Evolutionary conservation across 192 early-diverging fungal species (phyloP), one percentile per base, ranked within the genome.

Genomic region (Coemansia nantahalensis): DNA sequence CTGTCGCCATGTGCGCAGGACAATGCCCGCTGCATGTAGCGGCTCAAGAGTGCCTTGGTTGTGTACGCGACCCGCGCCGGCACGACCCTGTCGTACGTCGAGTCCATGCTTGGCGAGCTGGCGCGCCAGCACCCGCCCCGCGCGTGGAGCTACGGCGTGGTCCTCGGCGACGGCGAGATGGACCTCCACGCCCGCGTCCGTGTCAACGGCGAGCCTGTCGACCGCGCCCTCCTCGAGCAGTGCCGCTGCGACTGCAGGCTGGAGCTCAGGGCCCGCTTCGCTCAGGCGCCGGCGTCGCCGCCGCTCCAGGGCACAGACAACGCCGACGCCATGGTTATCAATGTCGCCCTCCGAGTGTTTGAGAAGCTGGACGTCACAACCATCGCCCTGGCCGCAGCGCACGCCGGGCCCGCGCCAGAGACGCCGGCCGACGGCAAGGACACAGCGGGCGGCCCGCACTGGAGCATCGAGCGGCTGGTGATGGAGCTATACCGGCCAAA

Each of bases 81-180:
- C 2, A 67, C 55, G 2, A 67, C 59, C 1, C 38, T 66, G 33
- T 24, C 59, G n/a, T 74, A 67, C 37, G 51, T 67, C n/a, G 71
- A 67, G 26, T 66, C 71, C 3, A 67, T 66, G 59, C 51, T 74
- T 5, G 46, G 33, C 12, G 63, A 74, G 47, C 63, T 74, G 28
- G 24, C 48, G 15, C 34, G 26, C 16, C 54, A 33, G 34, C 26
- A 52, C 12, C 14, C 59, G 2, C 41, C 66, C 15, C 30, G 33
- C 24, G 40, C 32, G 13, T 61, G 55, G 64, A 47, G 37, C 51
- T 74, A 56, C 38, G 71, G 71, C 31, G 50, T 63, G 13, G 37
- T 74, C 1, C 42, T 62, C 22, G 40, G 54, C 47, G 64, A 63
- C 18, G 49, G 44, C 38, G 55, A 47, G 21, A 28, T 62, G 59